Evolutionary conservation across 768 basidiomycete species (phyloP), one percentile per base, ranked within the genome.

Genomic region (button mushroom (Agaricus bisporus)): DNA sequence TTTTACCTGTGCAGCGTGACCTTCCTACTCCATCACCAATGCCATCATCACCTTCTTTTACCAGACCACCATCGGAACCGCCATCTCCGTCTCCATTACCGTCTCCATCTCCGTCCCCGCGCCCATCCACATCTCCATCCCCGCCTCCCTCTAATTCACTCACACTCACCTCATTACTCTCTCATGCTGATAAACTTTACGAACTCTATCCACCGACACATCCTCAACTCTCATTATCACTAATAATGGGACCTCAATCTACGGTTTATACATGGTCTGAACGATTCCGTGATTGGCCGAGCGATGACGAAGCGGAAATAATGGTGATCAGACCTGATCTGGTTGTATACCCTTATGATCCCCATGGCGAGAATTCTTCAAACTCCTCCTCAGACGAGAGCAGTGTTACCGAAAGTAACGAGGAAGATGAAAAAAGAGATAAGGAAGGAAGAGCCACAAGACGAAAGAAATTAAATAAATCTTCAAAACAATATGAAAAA

Each of bases 201-300:
- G 58, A 63, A n/a, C 58, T 62, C 17, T 85, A 77, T 64, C 86
- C 88, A 4, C 85, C 86, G 2, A 70, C 75, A 1, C 76, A 85
- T 48, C 76, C 82, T 9, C 70, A 65, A 0, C 69, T 91, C 11
- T 63, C 58, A 3, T 69, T 88, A 14, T 67, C 75, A 5, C 69
- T 72, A 26, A 87, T 87, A 45, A 82, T 92, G 78, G 90, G 90
- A 8, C 87, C 86, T 1, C 82, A 86, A 60, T 90, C 87, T 61
- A 86, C 80, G 36, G 71, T 89, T 48, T 80, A 76, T 64, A 91
- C 90, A 8, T 92, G 88, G 88, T 79, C 76, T 15, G 78, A 83
- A 59, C 64, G 68, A 25, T 60, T 64, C 2, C 47, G 65, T 0
- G 65, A 67, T n/a, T 65, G 80, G 41, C 80, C 78, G 0, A 59